Base-by-base conservation (phyloP, 768 basidiomycete species). In the Trametes cubensis region DNA sequence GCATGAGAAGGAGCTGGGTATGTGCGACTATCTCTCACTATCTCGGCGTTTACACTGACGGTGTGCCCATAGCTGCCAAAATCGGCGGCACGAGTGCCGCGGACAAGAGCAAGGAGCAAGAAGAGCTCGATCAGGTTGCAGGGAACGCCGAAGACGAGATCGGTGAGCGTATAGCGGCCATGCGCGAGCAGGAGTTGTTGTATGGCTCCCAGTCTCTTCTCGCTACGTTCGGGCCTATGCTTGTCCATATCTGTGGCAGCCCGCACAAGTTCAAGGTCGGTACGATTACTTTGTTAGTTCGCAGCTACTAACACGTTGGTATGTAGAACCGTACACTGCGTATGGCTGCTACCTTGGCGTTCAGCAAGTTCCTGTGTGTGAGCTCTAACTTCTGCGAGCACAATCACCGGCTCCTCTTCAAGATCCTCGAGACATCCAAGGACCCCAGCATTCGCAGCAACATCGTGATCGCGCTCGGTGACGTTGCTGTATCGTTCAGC, bases 91-190 rank as follows among this genome's bases (percentile, higher is more conserved):
- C 74, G 23, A 77, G 78, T 1, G 77, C 74, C 15, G 77, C 45
- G 25, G 48, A 59, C 38, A 73, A 17, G 67, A 74, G 82, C 39
- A 92, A 81, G 61, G 76, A 81, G 41, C 81, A 77, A 17, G 95
- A 97, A 70, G 97, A 99, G 71, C 85, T 98, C 0, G 97, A 99
- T 66, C 95, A 96, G 68, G 96, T 98, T 11, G 94, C 91, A 8
- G 97, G 97, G 6, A 96, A 95, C 70, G 94, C 94, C 4, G 97
- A 99, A 73, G 97, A 99, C 71, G 97, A 99, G 69, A 96, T 98
- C 66, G 97, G 95, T 15, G 97, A 99, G 60, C 83, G 89, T 10
- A 90, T 99, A 41, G 87, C 89, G 2, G 83, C 78, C 2, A 84
- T 97, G 57, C 81, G 94, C 30, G 97, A 99, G 77, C 82, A 80